Percentiles rank a stretch among this genome's conserved stretches.
Conservation (phyloP, 257 asterid species). For the Nyctanthes arbortristis region DNA sequence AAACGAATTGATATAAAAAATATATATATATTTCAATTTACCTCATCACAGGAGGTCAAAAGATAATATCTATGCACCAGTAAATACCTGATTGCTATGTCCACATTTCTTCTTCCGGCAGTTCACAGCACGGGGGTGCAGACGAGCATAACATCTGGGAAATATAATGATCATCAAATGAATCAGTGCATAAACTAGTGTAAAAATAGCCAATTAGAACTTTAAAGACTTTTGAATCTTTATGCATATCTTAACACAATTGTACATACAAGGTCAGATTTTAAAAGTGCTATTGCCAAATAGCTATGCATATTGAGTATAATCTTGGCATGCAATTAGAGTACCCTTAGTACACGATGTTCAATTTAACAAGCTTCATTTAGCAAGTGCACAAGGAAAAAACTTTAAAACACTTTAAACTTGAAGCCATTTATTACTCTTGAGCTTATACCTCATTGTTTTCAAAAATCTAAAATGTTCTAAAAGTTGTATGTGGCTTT, state of each 20-base stretch:
- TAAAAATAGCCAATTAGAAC: neutral
- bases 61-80: neutral
- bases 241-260: too few species aligned
- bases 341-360: neutral
- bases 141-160: conserved; percentile 61
- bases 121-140: conserved; percentile 71
- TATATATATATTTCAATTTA: too few species aligned
- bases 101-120: conserved; percentile 74
- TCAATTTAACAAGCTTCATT: neutral
- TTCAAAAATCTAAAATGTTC: too few species aligned
- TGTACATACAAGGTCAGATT: neutral
- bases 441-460: too few species aligned
- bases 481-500: too few species aligned
- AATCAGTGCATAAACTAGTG: neutral
- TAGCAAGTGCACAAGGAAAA: neutral
- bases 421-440: too few species aligned
- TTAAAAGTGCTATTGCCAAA: neutral
- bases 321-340: neutral
- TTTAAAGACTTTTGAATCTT: neutral
- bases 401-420: neutral
- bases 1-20: too few species aligned
- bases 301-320: neutral
- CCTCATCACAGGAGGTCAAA: neutral
- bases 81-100: conserved; percentile 58
- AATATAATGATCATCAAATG: neutral